Evolutionary conservation across 2,329 filamentous ascomycete species (phyloP).

Genomic region (Aspergillus phoenicis): DNA sequence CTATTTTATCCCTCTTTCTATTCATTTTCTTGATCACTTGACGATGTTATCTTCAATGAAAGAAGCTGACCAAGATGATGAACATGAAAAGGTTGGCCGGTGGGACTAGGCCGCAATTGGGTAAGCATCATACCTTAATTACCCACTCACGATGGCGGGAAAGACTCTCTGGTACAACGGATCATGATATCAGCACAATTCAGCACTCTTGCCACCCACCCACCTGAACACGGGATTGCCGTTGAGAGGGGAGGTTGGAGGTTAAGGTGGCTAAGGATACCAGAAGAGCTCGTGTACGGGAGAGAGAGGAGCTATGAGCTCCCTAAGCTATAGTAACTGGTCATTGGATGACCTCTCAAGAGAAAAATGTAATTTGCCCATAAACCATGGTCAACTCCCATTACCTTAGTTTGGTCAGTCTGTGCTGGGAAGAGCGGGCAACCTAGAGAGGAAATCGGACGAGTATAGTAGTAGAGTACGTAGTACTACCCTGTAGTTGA

Average conservation of each 20-base stretch:
- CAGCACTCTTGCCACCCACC: background rate
- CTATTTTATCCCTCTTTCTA: too few species aligned
- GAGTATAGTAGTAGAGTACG: too few species aligned
- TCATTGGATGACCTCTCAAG: too few species aligned
- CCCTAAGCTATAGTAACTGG: too few species aligned
- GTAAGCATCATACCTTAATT: background rate
- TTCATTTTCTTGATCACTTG: too few species aligned
- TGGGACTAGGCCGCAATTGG: background rate
- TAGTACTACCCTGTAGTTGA: background rate
- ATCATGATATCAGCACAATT: constrained; percentile 11
- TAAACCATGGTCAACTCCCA: background rate
- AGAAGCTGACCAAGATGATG: too few species aligned
- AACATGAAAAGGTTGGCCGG: background rate
- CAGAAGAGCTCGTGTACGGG: background rate
- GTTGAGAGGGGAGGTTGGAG: background rate
- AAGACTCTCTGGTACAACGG: background rate
- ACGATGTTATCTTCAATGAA: too few species aligned
- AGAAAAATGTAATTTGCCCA: background rate
- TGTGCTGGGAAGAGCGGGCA: background rate
- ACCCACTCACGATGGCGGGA: background rate
- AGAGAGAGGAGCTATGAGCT: too few species aligned
- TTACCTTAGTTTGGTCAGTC: background rate
- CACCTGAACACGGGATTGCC: background rate
- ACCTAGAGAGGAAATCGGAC: background rate
- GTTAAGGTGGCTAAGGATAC: background rate